Percentiles rank a stretch among this genome's conserved stretches.
Evolutionary conservation across 106 monocot species (phyloP).

Genomic region (Gastrodia elata): DNA sequence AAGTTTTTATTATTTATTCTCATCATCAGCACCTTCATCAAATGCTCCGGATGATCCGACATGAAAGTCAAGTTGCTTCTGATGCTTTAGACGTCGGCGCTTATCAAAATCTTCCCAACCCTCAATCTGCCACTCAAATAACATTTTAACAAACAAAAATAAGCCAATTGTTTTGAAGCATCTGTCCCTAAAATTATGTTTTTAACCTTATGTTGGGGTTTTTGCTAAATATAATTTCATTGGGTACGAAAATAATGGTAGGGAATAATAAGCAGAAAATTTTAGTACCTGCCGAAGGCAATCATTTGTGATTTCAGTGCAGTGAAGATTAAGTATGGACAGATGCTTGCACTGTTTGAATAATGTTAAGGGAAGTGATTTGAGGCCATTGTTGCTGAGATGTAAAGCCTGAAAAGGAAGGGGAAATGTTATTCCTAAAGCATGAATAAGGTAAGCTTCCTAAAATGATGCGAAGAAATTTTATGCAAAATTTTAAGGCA

Average conservation of each 20-base stretch:
- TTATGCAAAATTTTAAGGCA: too few species aligned
- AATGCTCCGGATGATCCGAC: slow-evolving; percentile 66
- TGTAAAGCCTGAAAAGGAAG: slow-evolving; percentile 37
- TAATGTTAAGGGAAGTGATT: slow-evolving; percentile 60
- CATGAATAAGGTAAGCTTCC: neutral
- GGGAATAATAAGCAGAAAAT: neutral
- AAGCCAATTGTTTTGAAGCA: too few species aligned
- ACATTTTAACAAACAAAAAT: too few species aligned
- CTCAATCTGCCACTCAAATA: slow-evolving; percentile 35
- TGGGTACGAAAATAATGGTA: neutral
- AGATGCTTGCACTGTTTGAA: slow-evolving; percentile 69
- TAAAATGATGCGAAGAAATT: too few species aligned
- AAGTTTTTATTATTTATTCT: slow-evolving; percentile 9
- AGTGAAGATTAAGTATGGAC: slow-evolving; percentile 61
- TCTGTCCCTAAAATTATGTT: too few species aligned
- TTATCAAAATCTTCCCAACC: slow-evolving; percentile 93
- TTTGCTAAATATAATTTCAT: too few species aligned
- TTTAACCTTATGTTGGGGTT: too few species aligned
- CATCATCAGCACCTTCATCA: slow-evolving; percentile 92
- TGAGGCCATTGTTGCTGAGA: slow-evolving; percentile 75
- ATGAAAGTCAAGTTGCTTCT: slow-evolving; percentile 88
- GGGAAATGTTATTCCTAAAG: neutral
- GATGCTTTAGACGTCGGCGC: slow-evolving; percentile 61
- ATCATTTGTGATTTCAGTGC: slow-evolving; percentile 85
- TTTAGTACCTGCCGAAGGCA: slow-evolving; percentile 60